Conservation (phyloP, 352 stramenopile genomes). For the Pythium insidiosum region DNA sequence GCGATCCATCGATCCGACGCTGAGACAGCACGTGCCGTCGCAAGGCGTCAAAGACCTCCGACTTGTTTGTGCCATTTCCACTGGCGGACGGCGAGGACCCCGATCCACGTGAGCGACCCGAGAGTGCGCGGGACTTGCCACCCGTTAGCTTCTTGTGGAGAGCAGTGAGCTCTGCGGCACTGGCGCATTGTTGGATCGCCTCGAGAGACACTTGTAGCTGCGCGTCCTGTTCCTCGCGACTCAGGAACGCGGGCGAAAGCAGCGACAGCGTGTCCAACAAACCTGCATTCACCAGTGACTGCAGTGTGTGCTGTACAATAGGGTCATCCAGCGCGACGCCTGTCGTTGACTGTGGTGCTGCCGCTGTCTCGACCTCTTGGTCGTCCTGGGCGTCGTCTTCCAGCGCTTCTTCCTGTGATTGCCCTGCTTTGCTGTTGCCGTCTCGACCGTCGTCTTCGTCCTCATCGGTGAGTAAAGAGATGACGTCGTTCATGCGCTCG, state of each 20-base stretch:
- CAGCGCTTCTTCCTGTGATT: neutral
- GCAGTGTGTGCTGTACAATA: constrained; percentile 32
- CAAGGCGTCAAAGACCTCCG: constrained; percentile 29
- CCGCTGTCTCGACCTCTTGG: neutral
- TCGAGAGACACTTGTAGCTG: constrained; percentile 23
- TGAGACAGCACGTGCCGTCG: constrained; percentile 45
- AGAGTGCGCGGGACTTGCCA: constrained; percentile 12
- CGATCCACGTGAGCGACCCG: neutral
- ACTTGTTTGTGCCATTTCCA: constrained; percentile 21
- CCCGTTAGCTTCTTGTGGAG: constrained; percentile 55
- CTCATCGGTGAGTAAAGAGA: too few relatives aligned
- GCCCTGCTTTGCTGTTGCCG: neutral
- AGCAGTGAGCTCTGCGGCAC: constrained; percentile 26
- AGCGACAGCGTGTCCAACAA: constrained; percentile 29
- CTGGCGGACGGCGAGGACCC: neutral
- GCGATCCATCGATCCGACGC: constrained; percentile 60
- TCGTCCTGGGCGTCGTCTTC: constrained; percentile 7
- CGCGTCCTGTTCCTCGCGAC: constrained; percentile 15
- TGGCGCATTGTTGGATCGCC: constrained; percentile 46
- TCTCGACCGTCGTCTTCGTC: neutral
- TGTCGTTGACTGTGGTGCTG: constrained; percentile 1
- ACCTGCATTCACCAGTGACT: constrained; percentile 24
- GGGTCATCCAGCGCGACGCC: constrained; percentile 13
- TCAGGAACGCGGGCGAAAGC: constrained; percentile 17
- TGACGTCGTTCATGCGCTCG: too few relatives aligned